Percentiles rank a stretch among this genome's conserved stretches.
Evolutionary conservation across 2,329 filamentous ascomycete genomes (phyloP).

Genomic region (Pyrenochaeta sp.): DNA sequence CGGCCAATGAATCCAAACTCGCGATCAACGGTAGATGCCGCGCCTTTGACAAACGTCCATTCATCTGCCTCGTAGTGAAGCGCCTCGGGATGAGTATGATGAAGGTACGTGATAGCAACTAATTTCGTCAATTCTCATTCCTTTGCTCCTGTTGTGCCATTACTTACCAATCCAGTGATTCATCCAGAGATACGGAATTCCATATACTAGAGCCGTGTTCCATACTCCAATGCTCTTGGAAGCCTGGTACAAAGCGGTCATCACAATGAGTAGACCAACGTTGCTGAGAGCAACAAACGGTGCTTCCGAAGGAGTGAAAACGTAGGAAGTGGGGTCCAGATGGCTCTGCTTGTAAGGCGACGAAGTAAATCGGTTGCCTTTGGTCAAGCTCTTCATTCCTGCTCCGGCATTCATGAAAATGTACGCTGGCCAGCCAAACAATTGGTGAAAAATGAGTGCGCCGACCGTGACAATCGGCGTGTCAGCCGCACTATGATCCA

Average conservation of each 20-base stretch:
- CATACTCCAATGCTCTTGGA: slow-evolving; percentile 62
- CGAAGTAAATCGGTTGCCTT: slow-evolving; percentile 8
- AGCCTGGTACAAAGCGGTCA: slow-evolving; percentile 59
- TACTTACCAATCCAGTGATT: slow-evolving; percentile 68
- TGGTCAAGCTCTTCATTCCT: slow-evolving; percentile 24
- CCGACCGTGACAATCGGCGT: slow-evolving; percentile 64
- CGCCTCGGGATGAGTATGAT: slow-evolving; percentile 69
- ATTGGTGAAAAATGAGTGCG: slow-evolving; percentile 67
- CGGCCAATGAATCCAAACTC: slow-evolving; percentile 70
- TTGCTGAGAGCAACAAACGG: slow-evolving; percentile 28
- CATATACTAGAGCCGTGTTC: slow-evolving; percentile 67
- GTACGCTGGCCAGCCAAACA: slow-evolving; percentile 71
- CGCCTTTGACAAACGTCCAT: slow-evolving; percentile 70
- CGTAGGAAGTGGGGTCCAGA: slow-evolving; percentile 22
- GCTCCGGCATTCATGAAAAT: slow-evolving; percentile 63
- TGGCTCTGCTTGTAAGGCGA: slow-evolving; percentile 30
- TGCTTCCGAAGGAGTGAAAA: slow-evolving; percentile 25
- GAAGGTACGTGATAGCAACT: slow-evolving; percentile 77
- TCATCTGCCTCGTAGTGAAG: slow-evolving; percentile 65
- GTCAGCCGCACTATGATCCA: slow-evolving; percentile 61
- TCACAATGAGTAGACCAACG: slow-evolving; percentile 20
- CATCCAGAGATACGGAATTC: slow-evolving; percentile 72
- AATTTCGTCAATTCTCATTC: slow-evolving; percentile 2
- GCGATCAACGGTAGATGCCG: slow-evolving; percentile 69
- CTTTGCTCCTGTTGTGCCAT: background rate